These are phyloP conservation scores for Fusarium phyllophilum DNA, from an alignment of 2,329 filamentous ascomycete genomes.

Conservation along the genomic window DNA sequence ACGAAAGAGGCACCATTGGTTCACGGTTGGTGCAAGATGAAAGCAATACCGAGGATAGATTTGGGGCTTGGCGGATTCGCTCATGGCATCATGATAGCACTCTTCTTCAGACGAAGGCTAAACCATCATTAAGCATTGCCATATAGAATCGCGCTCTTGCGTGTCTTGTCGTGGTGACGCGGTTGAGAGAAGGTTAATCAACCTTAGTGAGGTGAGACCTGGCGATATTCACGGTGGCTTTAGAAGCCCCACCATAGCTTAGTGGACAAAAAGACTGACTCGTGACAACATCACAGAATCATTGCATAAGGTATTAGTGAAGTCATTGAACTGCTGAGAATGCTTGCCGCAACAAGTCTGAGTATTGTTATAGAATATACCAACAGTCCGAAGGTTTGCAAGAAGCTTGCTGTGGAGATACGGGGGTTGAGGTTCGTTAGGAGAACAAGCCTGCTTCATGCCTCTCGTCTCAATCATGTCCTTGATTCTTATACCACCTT, in stretches of 20 bases:
- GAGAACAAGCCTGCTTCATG: neutral
- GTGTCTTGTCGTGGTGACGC: neutral
- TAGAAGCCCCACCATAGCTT: constrained; percentile 5
- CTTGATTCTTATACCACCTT: neutral
- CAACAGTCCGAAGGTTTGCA: neutral
- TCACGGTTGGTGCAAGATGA: constrained; percentile 68
- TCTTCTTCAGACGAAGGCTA: neutral
- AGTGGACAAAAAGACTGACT: neutral
- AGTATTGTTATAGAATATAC: too few relatives aligned
- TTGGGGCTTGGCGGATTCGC: constrained; percentile 47
- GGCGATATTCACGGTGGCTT: constrained; percentile 9
- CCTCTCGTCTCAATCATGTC: neutral
- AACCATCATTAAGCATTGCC: constrained; percentile 20
- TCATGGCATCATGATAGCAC: constrained; percentile 61
- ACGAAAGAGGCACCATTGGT: constrained; percentile 67
- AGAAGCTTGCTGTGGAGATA: neutral
- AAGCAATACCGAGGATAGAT: constrained; percentile 73
- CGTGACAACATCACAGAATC: neutral
- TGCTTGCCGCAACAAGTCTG: neutral
- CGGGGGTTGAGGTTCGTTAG: neutral
- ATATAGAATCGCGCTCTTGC: neutral
- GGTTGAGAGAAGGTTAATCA: neutral
- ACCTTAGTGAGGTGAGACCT: constrained; percentile 7
- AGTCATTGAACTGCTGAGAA: neutral
- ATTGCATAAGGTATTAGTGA: neutral